These are phyloP conservation scores for Linnemannia exigua DNA, from an alignment of 192 early-diverging fungal genomes.

Conservation along the genomic window DNA sequence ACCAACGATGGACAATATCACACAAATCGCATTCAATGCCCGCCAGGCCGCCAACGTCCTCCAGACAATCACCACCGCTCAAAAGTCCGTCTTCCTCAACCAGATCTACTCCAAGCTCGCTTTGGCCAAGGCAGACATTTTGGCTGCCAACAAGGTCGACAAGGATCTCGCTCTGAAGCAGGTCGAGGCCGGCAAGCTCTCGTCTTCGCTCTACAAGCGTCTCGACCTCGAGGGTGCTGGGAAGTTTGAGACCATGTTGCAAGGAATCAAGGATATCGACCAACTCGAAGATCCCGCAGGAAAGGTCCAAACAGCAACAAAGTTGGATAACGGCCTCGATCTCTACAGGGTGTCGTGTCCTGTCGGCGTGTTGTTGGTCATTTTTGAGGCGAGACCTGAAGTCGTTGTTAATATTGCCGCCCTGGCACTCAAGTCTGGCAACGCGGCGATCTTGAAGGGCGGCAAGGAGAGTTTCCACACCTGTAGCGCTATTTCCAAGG, in stretches of 20 bases:
- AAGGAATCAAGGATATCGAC: constrained; percentile 93
- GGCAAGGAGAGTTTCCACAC: constrained; percentile 92
- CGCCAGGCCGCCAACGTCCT: constrained; percentile 81
- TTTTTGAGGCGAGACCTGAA: constrained; percentile 99
- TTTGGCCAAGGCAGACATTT: constrained; percentile 75
- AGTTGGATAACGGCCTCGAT: constrained; percentile 87
- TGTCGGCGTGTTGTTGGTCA: constrained; percentile 96
- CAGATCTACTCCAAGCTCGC: constrained; percentile 78
- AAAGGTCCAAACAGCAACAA: constrained; percentile 80
- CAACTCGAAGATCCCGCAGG: constrained; percentile 88
- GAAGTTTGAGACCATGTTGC: constrained; percentile 89
- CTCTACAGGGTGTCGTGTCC: constrained; percentile 93
- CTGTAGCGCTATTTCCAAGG: constrained; percentile 80
- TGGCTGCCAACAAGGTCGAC: constrained; percentile 85
- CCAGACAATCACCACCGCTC: constrained; percentile 74
- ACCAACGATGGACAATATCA: constrained; percentile 40
- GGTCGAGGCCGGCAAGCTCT: constrained; percentile 81
- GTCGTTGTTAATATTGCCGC: constrained; percentile 98
- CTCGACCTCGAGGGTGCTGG: constrained; percentile 88
- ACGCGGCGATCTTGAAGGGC: constrained; percentile 98
- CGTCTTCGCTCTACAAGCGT: constrained; percentile 85
- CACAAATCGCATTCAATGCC: constrained; percentile 68
- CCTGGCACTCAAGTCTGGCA: constrained; percentile 95
- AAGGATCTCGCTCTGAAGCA: constrained; percentile 71
- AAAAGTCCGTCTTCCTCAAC: constrained; percentile 84